phyloP scores from a whole-genome alignment of 345 rosid genomes.

The Syzygium aqueum region DNA sequence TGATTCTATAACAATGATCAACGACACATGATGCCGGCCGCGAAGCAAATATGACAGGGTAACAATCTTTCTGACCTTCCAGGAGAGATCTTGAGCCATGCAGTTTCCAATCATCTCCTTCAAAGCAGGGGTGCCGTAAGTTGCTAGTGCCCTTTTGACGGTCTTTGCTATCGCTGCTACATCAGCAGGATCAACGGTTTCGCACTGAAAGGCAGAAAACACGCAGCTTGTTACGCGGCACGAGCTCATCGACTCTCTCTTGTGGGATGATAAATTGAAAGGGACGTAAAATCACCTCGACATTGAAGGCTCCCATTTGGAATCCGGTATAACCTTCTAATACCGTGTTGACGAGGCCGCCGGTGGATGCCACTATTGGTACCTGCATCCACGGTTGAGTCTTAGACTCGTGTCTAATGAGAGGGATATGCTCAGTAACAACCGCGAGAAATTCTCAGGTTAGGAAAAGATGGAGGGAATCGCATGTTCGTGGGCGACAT shows the following conservation, averaged over 20 bases:
- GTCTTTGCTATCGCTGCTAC: conserved; percentile 47
- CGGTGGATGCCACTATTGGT: conserved; percentile 89
- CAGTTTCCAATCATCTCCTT: conserved; percentile 75
- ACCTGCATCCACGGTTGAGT: conserved; percentile 22
- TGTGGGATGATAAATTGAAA: background rate
- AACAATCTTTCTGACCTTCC: conserved; percentile 58
- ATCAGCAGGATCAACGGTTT: conserved; percentile 70
- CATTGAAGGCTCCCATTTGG: conserved; percentile 77
- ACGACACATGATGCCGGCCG: background rate
- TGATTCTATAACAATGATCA: background rate
- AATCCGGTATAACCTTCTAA: conserved; percentile 86
- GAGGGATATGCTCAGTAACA: background rate
- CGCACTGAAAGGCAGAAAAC: conserved; percentile 40
- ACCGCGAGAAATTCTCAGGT: background rate
- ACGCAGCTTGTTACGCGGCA: background rate
- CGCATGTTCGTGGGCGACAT: background rate
- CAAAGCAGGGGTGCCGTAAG: conserved; percentile 49
- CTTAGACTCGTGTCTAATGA: background rate
- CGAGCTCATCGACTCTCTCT: background rate
- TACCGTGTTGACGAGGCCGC: conserved; percentile 93
- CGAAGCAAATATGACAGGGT: background rate
- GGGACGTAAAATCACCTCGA: conserved; percentile 37
- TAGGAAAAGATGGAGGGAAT: background rate
- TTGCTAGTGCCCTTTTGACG: conserved; percentile 53
- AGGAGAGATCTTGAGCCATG: conserved; percentile 90